Conservation (phyloP, 768 basidiomycete genomes). For the Sarcodon aspratus region DNA sequence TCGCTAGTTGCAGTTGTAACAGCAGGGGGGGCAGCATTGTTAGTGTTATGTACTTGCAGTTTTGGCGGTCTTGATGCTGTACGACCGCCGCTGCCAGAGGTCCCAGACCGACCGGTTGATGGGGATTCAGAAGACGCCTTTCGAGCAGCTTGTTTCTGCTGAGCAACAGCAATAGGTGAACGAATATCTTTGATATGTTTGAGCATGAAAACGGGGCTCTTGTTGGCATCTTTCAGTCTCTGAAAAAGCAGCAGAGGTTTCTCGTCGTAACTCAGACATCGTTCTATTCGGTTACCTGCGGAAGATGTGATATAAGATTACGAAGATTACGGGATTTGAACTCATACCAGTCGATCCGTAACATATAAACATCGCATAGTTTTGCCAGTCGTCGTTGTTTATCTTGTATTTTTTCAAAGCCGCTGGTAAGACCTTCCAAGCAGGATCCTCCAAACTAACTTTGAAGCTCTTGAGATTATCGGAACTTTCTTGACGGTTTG, state of each 20-base stretch:
- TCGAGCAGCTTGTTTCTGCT: constrained; percentile 88
- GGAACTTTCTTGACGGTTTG: constrained; percentile 47
- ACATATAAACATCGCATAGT: constrained; percentile 99
- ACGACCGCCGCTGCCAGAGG: constrained; percentile 14
- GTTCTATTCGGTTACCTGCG: constrained; percentile 69
- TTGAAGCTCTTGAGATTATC: constrained; percentile 90
- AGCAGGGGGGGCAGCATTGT: constrained; percentile 34
- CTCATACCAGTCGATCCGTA: constrained; percentile 80
- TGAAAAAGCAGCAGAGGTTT: constrained; percentile 96
- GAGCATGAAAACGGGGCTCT: constrained; percentile 98
- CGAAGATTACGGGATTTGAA: constrained; percentile 6
- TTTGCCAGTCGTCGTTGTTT: constrained; percentile 97
- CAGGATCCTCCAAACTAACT: constrained; percentile 94
- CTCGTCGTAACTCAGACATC: constrained; percentile 95
- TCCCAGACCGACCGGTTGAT: constrained; percentile 9
- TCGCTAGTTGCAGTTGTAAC: constrained; percentile 45
- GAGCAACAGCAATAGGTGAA: constrained; percentile 93
- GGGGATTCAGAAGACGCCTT: constrained; percentile 43
- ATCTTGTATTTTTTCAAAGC: constrained; percentile 99
- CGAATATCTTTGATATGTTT: constrained; percentile 95
- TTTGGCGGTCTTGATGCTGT: constrained; percentile 44
- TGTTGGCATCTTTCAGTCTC: constrained; percentile 92
- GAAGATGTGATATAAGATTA: background rate
- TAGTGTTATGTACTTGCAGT: constrained; percentile 53
- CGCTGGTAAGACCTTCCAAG: constrained; percentile 96